Percentiles rank a stretch among this genome's conserved stretches.
Conservation (phyloP, 2,329 filamentous ascomycete genomes). For the Lasiodiplodia sp. region DNA sequence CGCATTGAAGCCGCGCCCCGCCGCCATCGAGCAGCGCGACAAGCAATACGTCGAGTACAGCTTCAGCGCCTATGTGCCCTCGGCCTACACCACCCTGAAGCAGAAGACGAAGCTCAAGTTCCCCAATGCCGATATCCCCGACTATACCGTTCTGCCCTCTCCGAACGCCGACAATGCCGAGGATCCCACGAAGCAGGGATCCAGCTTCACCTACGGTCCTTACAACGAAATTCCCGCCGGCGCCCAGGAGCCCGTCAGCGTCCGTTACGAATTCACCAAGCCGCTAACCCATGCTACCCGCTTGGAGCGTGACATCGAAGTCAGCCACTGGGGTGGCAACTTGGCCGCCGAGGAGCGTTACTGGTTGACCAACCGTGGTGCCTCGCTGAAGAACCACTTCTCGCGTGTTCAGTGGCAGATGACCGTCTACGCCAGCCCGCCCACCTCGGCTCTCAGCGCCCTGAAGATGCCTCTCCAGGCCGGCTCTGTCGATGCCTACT, state of each 20-base stretch:
- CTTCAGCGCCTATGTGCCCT: slow-evolving; percentile 85
- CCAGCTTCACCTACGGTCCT: slow-evolving; percentile 87
- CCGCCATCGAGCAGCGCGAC: slow-evolving; percentile 81
- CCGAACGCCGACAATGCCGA: slow-evolving; percentile 66
- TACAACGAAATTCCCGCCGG: slow-evolving; percentile 85
- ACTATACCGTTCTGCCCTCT: slow-evolving; percentile 77
- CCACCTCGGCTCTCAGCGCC: slow-evolving; percentile 79
- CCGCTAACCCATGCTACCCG: slow-evolving; percentile 80
- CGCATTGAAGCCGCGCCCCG: slow-evolving; percentile 80
- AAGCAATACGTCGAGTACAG: slow-evolving; percentile 86
- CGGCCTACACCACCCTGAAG: slow-evolving; percentile 84
- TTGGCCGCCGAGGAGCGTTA: slow-evolving; percentile 94
- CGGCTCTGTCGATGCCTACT: slow-evolving; percentile 88
- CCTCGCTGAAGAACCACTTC: slow-evolving; percentile 67
- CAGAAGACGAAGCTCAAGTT: slow-evolving; percentile 98
- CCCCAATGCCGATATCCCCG: slow-evolving; percentile 76
- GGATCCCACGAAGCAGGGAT: slow-evolving; percentile 82
- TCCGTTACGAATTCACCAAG: slow-evolving; percentile 96
- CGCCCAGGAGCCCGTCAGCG: slow-evolving; percentile 72
- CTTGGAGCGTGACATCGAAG: slow-evolving; percentile 89
- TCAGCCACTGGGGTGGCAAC: slow-evolving; percentile 98
- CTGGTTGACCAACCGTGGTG: slow-evolving; percentile 84
- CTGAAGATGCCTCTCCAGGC: slow-evolving; percentile 79
- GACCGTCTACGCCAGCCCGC: slow-evolving; percentile 73
- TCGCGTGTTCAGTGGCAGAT: slow-evolving; percentile 58